Conservation (phyloP, 306 rosid genomes). For the Neltuma alba region DNA sequence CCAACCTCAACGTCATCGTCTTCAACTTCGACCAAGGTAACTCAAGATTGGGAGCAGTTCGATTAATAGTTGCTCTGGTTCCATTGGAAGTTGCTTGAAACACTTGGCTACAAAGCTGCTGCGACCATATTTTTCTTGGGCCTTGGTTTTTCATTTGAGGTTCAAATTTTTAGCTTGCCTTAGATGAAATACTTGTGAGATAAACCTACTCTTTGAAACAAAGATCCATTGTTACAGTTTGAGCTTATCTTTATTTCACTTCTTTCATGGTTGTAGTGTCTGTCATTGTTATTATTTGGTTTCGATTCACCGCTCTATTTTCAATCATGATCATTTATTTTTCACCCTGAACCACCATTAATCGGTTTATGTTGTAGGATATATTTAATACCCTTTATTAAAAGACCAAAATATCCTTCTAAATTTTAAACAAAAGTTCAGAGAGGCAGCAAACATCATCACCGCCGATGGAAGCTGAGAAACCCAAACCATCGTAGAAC, state of each 20-base stretch:
- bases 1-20: constrained; percentile 40
- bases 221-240: background rate
- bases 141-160: constrained; percentile 26
- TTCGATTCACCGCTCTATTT: background rate
- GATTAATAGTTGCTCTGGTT: constrained; percentile 38
- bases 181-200: background rate
- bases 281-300: background rate
- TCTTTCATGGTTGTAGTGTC: background rate
- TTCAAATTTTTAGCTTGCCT: constrained; percentile 27
- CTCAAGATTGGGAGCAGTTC: constrained; percentile 59
- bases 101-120: constrained; percentile 11
- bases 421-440: no score
- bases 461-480: no score
- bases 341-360: no score
- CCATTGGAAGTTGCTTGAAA: background rate
- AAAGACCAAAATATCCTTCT: no score
- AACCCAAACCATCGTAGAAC: no score
- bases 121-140: constrained; percentile 22
- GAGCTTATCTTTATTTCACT: background rate
- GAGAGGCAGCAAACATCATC: no score
- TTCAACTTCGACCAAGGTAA: constrained; percentile 32
- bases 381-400: no score
- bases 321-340: no score
- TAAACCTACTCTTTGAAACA: background rate
- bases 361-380: background rate